Evolutionary conservation across 345 rosid genomes (phyloP).

Genomic region (Fremontodendron californicum): DNA sequence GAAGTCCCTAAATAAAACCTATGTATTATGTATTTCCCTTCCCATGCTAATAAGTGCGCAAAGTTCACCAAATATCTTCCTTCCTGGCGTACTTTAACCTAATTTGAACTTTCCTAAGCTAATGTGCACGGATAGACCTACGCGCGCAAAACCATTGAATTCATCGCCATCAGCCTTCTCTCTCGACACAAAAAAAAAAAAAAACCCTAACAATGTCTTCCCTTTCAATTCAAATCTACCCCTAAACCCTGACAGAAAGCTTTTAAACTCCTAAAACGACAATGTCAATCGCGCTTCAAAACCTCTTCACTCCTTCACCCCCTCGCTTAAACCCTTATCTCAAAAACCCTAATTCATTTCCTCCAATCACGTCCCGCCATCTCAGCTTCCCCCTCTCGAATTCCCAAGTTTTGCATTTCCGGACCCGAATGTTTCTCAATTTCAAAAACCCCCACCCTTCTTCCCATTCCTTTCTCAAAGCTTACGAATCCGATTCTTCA

Average conservation of each 20-base stretch:
- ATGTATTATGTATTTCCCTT: no score
- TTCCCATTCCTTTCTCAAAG: conserved; percentile 25
- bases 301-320: conserved; percentile 32
- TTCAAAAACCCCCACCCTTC: neutral
- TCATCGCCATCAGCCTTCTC: no score
- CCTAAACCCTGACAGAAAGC: neutral
- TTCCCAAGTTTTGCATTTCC: conserved; percentile 17
- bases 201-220: conserved; percentile 14
- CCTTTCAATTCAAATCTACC: neutral
- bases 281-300: conserved; percentile 41
- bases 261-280: neutral
- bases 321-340: conserved; percentile 20
- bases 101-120: no score
- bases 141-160: no score
- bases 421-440: neutral
- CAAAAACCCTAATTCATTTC: conserved; percentile 19
- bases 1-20: no score
- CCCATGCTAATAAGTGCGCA: no score
- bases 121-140: no score
- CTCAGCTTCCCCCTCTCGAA: conserved; percentile 11
- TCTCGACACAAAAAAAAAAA: no score
- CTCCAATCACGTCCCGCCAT: conserved; percentile 28
- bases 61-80: no score
- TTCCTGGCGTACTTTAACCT: no score
- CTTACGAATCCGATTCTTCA: conserved; percentile 26